These are phyloP conservation scores for Xylaria digitata DNA, from an alignment of 2,329 filamentous ascomycete genomes.

Conservation along the genomic window DNA sequence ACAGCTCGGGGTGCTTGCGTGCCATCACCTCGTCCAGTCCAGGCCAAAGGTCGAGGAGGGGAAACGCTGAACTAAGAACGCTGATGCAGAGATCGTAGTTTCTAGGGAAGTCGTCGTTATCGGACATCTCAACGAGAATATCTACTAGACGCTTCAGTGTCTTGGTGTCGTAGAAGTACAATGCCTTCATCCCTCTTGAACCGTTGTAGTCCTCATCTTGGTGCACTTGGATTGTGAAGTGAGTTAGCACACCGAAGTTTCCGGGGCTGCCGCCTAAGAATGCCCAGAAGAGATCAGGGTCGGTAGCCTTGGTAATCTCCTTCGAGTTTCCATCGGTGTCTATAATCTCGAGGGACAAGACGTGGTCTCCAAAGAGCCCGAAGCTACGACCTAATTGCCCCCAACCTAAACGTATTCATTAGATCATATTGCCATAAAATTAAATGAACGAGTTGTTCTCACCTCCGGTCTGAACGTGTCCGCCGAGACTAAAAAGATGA, in stretches of 20 bases:
- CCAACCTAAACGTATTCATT: constrained; percentile 47
- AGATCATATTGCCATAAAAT: too few species aligned
- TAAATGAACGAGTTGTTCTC: constrained; percentile 22
- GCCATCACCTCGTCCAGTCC: constrained; percentile 53
- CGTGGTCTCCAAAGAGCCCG: constrained; percentile 66
- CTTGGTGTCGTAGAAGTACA: constrained; percentile 55
- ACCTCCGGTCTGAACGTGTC: constrained; percentile 61
- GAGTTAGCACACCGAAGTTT: constrained; percentile 67
- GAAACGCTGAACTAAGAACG: constrained; percentile 56
- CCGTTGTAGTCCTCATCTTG: constrained; percentile 54
- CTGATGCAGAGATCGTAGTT: constrained; percentile 61
- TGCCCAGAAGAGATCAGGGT: constrained; percentile 69
- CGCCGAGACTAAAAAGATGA: constrained; percentile 50
- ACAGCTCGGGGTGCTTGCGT: constrained; percentile 51
- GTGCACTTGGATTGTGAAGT: constrained; percentile 61
- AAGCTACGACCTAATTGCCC: constrained; percentile 61
- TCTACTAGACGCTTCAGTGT: constrained; percentile 54
- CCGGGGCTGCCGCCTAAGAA: constrained; percentile 68
- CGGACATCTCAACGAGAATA: constrained; percentile 58
- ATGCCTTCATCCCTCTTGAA: constrained; percentile 56
- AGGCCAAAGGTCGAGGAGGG: constrained; percentile 52
- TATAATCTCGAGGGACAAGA: constrained; percentile 60
- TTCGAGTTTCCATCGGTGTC: constrained; percentile 59
- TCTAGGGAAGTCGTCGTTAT: constrained; percentile 56
- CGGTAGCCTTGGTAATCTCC: constrained; percentile 59